These are phyloP conservation scores for Priceomyces castillae DNA, from an alignment of 805 yeast genomes.

Conservation along the genomic window DNA sequence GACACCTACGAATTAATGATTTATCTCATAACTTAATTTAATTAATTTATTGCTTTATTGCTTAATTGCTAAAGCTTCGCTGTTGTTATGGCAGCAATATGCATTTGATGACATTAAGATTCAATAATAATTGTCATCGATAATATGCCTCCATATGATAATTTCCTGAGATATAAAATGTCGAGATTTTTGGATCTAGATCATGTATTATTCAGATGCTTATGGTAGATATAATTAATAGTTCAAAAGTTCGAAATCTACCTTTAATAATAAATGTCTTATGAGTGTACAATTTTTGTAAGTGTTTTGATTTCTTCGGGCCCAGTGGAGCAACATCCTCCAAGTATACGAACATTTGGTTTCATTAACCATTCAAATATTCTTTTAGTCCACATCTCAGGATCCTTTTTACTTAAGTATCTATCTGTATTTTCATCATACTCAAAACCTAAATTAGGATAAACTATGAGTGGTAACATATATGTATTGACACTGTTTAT, in stretches of 20 bases:
- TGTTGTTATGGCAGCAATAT: background rate
- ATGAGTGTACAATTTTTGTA: background rate
- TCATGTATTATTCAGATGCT: background rate
- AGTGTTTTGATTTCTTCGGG: slow-evolving; percentile 38
- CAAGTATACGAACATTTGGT: slow-evolving; percentile 49
- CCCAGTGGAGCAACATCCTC: slow-evolving; percentile 75
- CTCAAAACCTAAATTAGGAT: slow-evolving; percentile 76
- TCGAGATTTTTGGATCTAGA: background rate
- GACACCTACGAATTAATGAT: too few relatives aligned
- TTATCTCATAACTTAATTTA: background rate
- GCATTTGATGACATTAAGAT: background rate
- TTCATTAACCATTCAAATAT: slow-evolving; percentile 39
- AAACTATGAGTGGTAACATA: slow-evolving; percentile 47
- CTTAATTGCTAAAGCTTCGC: background rate
- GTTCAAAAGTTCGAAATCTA: background rate
- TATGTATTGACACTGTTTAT: slow-evolving; percentile 19
- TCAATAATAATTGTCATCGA: too few relatives aligned
- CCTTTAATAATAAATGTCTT: background rate
- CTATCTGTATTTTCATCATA: slow-evolving; percentile 49
- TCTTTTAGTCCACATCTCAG: slow-evolving; percentile 35
- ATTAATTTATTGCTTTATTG: background rate
- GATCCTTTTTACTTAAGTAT: slow-evolving; percentile 15
- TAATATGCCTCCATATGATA: too few relatives aligned
- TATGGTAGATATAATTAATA: background rate
- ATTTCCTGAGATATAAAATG: too few relatives aligned